Evolutionary conservation across 495 filamentous ascomycete species (phyloP).

Genomic region (Amorphotheca resinae): DNA sequence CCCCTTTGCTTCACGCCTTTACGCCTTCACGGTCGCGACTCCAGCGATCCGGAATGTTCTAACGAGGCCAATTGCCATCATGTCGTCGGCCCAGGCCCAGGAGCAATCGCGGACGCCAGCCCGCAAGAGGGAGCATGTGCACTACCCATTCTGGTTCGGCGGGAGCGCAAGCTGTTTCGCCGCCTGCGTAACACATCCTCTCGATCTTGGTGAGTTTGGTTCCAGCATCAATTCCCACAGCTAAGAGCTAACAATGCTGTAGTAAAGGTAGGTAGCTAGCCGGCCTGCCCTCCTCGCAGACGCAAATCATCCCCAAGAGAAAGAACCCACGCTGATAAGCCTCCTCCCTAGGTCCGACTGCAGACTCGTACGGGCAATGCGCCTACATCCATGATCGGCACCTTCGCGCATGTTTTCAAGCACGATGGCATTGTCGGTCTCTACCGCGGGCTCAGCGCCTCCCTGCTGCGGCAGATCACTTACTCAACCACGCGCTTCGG

Average conservation of each 20-base stretch:
- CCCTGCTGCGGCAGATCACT: constrained; percentile 80
- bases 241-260: constrained; percentile 12
- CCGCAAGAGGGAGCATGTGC: constrained; percentile 30
- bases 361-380: constrained; percentile 63
- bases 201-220: constrained; percentile 57
- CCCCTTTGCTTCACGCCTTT: no score
- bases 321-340: not conserved
- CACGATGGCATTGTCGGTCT: constrained; percentile 55
- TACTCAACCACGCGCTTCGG: constrained; percentile 92
- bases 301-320: not conserved
- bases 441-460: constrained; percentile 82
- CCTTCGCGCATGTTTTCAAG: constrained; percentile 62
- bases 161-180: constrained; percentile 85
- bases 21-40: no score
- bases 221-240: not conserved
- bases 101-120: constrained; percentile 16
- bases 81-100: constrained; percentile 13
- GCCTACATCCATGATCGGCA: constrained; percentile 65
- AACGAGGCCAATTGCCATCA: constrained; percentile 12
- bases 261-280: constrained; percentile 38
- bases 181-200: constrained; percentile 78
- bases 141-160: constrained; percentile 90
- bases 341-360: constrained; percentile 61
- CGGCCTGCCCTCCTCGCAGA: constrained; percentile 1
- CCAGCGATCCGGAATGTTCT: constrained; percentile 14